Evolutionary conservation across 306 rosid species (phyloP), one percentile per base, ranked within the genome.

Genomic region (Prunus kanzakura): DNA sequence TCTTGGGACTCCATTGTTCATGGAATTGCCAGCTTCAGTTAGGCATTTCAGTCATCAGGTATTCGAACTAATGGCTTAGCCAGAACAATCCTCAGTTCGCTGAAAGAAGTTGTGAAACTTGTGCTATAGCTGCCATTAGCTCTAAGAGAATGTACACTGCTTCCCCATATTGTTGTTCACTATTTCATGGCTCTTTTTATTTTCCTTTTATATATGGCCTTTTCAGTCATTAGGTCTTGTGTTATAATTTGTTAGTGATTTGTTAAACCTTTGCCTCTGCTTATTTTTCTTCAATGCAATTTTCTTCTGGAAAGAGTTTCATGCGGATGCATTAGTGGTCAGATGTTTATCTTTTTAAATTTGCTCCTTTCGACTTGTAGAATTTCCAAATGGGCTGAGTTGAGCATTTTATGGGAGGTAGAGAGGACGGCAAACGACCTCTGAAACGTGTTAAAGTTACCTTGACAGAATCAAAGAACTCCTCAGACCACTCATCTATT

Each of bases 381-480:
- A 72, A 19, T 20, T 54, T 16, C 19, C 19, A 38, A 12, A 71
- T 71, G 77, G 82, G 49, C 30, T 69, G 68, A 78, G 66, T 54
- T 64, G 64, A n/a, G 67, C 43, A 71, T 50, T 71, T 78, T 71
- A 78, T 71, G 82, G 76, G 81, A 78, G 76, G 70, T 69, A 62
- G 61, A 30, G 81, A 61, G 30, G 64, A 61, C 70, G 20, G 56
- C 47, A 76, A 78, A 69, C 76, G 64, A 13, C 71, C 56, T 16
- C 61, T 60, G 27, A 78, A 78, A 61, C 76, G 76, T 2, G 35
- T 65, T 6, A 78, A 78, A 49, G 51, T 66, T 41, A 56, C 74
- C 30, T 76, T 66, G 66, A 60, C 51, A 10, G 54, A 47, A 60
- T 49, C 64, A 46, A 77, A 58, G 25, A 68, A 56, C 74, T 57